phyloP scores from a whole-genome alignment of 768 basidiomycete species.

The Pleurotus platypus region DNA sequence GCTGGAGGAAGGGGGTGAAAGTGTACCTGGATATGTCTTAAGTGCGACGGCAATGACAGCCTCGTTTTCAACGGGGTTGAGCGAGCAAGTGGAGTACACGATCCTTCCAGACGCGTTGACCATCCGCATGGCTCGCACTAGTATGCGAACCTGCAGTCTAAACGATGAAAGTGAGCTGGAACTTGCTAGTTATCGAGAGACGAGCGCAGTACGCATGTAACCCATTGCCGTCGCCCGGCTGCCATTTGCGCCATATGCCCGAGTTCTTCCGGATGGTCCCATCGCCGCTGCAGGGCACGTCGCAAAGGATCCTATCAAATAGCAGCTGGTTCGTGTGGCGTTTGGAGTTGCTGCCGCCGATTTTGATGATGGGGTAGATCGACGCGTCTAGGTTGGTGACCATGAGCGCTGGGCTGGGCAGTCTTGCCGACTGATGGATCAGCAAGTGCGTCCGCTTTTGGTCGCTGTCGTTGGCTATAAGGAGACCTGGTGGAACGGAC shows the following conservation, averaged over 20 bases:
- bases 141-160: slow-evolving; percentile 90
- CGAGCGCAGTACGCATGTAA: slow-evolving; percentile 61
- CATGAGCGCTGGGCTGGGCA: slow-evolving; percentile 88
- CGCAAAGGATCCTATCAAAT: slow-evolving; percentile 93
- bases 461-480: slow-evolving; percentile 95
- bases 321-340: slow-evolving; percentile 44
- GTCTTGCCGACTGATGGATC: slow-evolving; percentile 93
- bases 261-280: slow-evolving; percentile 94
- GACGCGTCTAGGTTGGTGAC: slow-evolving; percentile 97
- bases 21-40: slow-evolving; percentile 61
- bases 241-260: slow-evolving; percentile 94
- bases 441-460: slow-evolving; percentile 92
- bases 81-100: slow-evolving; percentile 96
- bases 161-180: not conserved
- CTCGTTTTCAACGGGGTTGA: slow-evolving; percentile 97
- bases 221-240: slow-evolving; percentile 84
- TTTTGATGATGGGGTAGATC: slow-evolving; percentile 67
- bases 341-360: slow-evolving; percentile 27
- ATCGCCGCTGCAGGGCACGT: slow-evolving; percentile 97
- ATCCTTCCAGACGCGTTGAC: slow-evolving; percentile 81
- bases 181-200: not conserved
- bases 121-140: slow-evolving; percentile 89
- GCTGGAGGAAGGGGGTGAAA: not conserved
- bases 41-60: slow-evolving; percentile 89
- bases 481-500: slow-evolving; percentile 75